Conservation (phyloP, 2,329 filamentous ascomycete genomes). For the Incumbomyces delicatus region DNA sequence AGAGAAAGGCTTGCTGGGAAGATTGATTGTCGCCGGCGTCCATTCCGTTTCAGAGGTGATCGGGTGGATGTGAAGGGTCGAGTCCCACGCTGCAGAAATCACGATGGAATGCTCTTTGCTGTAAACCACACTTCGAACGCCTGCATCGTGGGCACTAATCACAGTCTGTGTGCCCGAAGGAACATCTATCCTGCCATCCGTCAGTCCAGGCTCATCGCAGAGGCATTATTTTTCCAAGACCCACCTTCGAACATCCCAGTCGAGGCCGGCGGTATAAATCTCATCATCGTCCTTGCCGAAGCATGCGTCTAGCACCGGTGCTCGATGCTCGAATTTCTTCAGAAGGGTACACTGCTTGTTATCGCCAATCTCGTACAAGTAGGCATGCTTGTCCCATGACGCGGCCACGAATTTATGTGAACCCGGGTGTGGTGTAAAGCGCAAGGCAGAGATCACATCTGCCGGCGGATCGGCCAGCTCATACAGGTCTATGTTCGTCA, state of each 20-base stretch:
- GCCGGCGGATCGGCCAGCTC: constrained; percentile 71
- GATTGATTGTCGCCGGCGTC: constrained; percentile 53
- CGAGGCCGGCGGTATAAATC: constrained; percentile 77
- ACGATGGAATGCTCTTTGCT: constrained; percentile 66
- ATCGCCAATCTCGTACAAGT: constrained; percentile 73
- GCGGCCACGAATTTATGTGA: constrained; percentile 76
- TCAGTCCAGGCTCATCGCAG: constrained; percentile 8
- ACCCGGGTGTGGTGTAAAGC: constrained; percentile 68
- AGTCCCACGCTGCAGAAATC: constrained; percentile 88
- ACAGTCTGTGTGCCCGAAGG: constrained; percentile 61
- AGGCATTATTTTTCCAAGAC: constrained; percentile 11
- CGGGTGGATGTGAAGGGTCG: constrained; percentile 75
- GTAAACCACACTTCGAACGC: constrained; percentile 77
- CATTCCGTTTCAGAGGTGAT: constrained; percentile 37
- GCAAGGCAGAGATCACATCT: constrained; percentile 78
- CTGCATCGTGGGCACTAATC: constrained; percentile 66
- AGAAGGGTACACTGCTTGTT: constrained; percentile 38
- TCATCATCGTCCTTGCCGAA: constrained; percentile 76
- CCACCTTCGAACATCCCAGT: constrained; percentile 73
- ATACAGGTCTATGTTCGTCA: constrained; percentile 54
- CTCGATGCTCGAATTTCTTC: constrained; percentile 58
- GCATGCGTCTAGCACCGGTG: constrained; percentile 82
- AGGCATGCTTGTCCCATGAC: constrained; percentile 88
- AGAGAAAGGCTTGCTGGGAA: constrained; percentile 83
- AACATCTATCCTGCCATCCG: constrained; percentile 52